A percentile compares a stretch with the other conserved stretches of the same genome.
Conservation (phyloP, 257 asterid genomes). For the Nicotiana tabacum region DNA sequence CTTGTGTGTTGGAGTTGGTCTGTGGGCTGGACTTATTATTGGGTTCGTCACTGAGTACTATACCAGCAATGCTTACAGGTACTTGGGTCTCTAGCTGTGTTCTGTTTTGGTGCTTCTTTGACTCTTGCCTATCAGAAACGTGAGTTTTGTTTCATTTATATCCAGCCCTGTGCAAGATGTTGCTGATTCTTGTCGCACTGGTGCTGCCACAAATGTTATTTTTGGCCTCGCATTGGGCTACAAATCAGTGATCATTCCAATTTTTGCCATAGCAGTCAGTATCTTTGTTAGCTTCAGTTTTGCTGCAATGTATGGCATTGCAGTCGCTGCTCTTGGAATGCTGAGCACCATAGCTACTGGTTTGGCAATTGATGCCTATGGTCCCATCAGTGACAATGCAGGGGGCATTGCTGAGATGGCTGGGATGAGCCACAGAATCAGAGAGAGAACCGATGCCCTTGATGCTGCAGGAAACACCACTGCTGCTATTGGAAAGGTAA, state of each 20-base stretch:
- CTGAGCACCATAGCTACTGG: slow-evolving; percentile 91
- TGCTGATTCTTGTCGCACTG: slow-evolving; percentile 90
- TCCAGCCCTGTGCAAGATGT: slow-evolving; percentile 89
- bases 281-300: slow-evolving; percentile 74
- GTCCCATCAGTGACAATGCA: slow-evolving; percentile 90
- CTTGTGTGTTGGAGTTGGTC: slow-evolving; percentile 73
- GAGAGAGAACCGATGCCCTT: slow-evolving; percentile 90
- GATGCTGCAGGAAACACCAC: slow-evolving; percentile 95
- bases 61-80: slow-evolving; percentile 82
- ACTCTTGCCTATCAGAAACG: background rate
- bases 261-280: slow-evolving; percentile 73
- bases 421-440: slow-evolving; percentile 78
- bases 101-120: background rate
- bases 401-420: slow-evolving; percentile 98
- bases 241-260: slow-evolving; percentile 83
- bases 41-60: slow-evolving; percentile 73
- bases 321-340: slow-evolving; percentile 92
- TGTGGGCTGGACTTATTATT: slow-evolving; percentile 83
- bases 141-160: background rate
- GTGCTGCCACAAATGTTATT: slow-evolving; percentile 82
- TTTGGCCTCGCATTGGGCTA: slow-evolving; percentile 89
- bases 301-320: slow-evolving; percentile 93
- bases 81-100: background rate
- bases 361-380: slow-evolving; percentile 84
- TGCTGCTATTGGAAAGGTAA: slow-evolving; percentile 87